These are phyloP conservation scores for Lantana camara DNA, from an alignment of 257 asterid species.

Conservation along the genomic window DNA sequence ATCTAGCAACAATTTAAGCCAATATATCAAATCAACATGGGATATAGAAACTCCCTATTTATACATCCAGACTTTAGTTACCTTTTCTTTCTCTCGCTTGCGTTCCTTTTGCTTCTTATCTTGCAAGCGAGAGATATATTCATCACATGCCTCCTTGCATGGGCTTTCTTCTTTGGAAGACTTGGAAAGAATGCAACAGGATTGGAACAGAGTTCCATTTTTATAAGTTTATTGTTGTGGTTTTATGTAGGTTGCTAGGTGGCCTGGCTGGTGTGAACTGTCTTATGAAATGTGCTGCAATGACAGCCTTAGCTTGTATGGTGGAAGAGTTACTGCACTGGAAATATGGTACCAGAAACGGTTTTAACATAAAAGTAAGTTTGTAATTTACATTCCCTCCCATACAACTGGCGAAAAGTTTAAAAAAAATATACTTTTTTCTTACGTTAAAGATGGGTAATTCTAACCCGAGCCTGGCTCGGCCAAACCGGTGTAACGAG, in stretches of 20 bases:
- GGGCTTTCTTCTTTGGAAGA: slow-evolving; percentile 80
- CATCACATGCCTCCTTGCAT: slow-evolving; percentile 77
- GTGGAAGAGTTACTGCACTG: no score
- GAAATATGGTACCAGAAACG: no score
- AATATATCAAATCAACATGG: slow-evolving; percentile 5
- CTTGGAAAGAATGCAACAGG: slow-evolving; percentile 40
- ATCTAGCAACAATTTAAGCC: neutral
- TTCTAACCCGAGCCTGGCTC: no score
- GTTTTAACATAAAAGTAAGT: no score
- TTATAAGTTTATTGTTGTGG: no score
- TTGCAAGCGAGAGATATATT: slow-evolving; percentile 70
- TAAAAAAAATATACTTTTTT: no score
- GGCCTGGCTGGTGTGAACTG: slow-evolving; percentile 90
- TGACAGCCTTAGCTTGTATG: no score
- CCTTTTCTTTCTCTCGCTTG: slow-evolving; percentile 95
- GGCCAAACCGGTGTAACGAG: no score
- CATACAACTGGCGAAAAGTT: no score
- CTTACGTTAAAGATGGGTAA: no score
- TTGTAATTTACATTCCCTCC: no score
- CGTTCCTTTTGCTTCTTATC: slow-evolving; percentile 96
- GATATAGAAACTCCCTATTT: neutral
- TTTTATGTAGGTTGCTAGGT: slow-evolving; percentile 75
- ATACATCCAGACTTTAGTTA: slow-evolving; percentile 29
- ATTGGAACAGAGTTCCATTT: neutral
- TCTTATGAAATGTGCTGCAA: slow-evolving; percentile 92